phyloP scores from a whole-genome alignment of 2,329 filamentous ascomycete species.

The Phaeosphaeriaceae sp. region DNA sequence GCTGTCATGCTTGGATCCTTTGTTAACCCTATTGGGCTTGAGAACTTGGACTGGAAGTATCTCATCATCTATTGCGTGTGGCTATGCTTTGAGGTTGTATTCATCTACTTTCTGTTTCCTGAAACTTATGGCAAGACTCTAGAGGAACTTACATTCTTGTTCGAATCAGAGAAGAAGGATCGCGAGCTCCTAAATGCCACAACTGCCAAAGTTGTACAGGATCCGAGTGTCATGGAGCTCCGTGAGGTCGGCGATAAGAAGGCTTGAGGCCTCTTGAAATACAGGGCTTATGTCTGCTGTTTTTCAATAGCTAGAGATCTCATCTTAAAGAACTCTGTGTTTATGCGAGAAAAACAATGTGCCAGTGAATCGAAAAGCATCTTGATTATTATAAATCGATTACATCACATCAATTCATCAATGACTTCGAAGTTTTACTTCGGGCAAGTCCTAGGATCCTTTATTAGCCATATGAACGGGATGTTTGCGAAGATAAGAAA shows the following conservation, averaged over 20 bases:
- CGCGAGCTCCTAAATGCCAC: conserved; percentile 26
- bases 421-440: too few species aligned
- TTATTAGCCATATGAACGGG: too few species aligned
- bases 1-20: conserved; percentile 66
- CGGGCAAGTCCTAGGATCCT: too few species aligned
- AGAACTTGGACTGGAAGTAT: conserved; percentile 65
- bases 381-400: too few species aligned
- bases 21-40: conserved; percentile 68
- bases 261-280: conserved; percentile 4
- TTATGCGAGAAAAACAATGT: too few species aligned
- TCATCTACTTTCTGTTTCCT: conserved; percentile 46
- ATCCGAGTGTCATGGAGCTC: conserved; percentile 26
- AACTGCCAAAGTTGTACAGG: conserved; percentile 30
- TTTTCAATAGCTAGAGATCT: too few species aligned
- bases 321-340: too few species aligned
- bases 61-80: conserved; percentile 64
- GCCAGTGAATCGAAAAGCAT: too few species aligned
- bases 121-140: conserved; percentile 44
- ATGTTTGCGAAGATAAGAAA: too few species aligned
- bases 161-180: conserved; percentile 36
- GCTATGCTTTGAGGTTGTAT: conserved; percentile 41
- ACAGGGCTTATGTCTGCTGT: too few species aligned
- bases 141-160: conserved; percentile 43
- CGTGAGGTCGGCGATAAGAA: conserved; percentile 37
- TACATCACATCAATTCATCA: too few species aligned